A percentile compares a stretch with the other conserved stretches of the same genome.
Evolutionary conservation across 129 eudicot species (phyloP).

Genomic region (Glebionis coronaria): DNA sequence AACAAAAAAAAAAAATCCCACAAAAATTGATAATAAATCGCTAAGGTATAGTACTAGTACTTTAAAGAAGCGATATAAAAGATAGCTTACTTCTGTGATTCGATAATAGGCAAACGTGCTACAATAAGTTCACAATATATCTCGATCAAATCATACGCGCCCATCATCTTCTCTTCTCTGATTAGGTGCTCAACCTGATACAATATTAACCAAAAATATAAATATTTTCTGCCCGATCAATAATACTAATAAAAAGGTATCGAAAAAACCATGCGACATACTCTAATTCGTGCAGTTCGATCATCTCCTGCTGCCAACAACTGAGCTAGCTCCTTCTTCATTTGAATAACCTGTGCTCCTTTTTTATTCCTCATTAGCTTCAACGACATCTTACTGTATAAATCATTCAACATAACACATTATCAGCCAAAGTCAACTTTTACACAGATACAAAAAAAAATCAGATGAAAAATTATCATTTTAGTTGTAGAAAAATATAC

Average conservation of each 20-base stretch:
- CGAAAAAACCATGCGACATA: conserved; percentile 21
- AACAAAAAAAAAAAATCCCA: no score
- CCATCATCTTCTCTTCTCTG: no score
- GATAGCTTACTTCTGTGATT: no score
- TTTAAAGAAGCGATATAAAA: no score
- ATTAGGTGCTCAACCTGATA: background rate
- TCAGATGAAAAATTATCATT: no score
- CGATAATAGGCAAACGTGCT: no score
- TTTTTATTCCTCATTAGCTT: conserved; percentile 85
- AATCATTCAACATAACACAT: conserved; percentile 1
- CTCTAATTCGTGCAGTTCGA: conserved; percentile 84
- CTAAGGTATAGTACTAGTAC: no score
- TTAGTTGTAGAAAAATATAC: background rate
- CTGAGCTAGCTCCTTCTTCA: conserved; percentile 81
- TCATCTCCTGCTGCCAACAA: conserved; percentile 72
- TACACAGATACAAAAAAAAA: background rate
- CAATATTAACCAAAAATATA: background rate
- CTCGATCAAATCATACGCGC: no score
- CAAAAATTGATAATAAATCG: no score
- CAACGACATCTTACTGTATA: conserved; percentile 77
- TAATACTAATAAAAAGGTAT: background rate
- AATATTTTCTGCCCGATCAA: background rate
- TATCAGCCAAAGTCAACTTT: conserved; percentile 27
- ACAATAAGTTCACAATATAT: no score
- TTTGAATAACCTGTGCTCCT: conserved; percentile 57